Percentiles rank a stretch among this genome's conserved stretches.
phyloP scores from a whole-genome alignment of 2,329 filamentous ascomycete species.

The Cyphellophora europaea region DNA sequence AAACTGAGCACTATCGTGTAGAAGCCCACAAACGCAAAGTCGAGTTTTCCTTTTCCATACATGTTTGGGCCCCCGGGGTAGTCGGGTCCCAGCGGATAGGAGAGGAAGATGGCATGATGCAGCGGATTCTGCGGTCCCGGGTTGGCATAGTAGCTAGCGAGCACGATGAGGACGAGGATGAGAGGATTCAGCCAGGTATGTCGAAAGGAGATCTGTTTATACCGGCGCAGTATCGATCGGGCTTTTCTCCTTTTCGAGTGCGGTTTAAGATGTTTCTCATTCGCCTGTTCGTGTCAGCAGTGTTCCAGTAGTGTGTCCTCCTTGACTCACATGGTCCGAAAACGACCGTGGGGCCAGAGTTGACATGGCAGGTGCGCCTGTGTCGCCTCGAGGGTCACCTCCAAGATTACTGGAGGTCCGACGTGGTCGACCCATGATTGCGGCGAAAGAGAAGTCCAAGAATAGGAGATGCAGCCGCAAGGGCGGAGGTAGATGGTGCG shows the following conservation, averaged over 20 bases:
- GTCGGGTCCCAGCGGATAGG: conserved; percentile 58
- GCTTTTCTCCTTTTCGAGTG: conserved; percentile 35
- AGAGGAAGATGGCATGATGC: conserved; percentile 70
- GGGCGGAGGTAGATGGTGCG: too few relatives aligned
- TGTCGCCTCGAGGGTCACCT: conserved; percentile 37
- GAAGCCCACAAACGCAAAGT: conserved; percentile 72
- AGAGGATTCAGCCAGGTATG: conserved; percentile 58
- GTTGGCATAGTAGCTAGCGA: conserved; percentile 58
- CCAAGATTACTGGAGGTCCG: conserved; percentile 35
- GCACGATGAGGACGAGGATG: conserved; percentile 51
- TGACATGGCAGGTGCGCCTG: conserved; percentile 35
- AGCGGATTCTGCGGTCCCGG: conserved; percentile 66
- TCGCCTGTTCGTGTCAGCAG: conserved; percentile 6
- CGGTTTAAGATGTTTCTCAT: conserved; percentile 20
- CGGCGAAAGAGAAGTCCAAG: too few relatives aligned
- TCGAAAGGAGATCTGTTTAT: conserved; percentile 24
- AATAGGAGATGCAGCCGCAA: too few relatives aligned
- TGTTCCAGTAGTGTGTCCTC: conserved; percentile 7
- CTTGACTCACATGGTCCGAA: conserved; percentile 19
- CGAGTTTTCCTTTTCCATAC: conserved; percentile 73
- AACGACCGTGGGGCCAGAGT: conserved; percentile 31
- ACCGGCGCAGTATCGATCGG: conserved; percentile 33
- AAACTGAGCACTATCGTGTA: conserved; percentile 79
- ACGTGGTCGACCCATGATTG: conserved; percentile 25
- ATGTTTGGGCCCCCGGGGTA: conserved; percentile 41